A percentile compares a stretch with the other conserved stretches of the same genome.
Evolutionary conservation across 805 yeast genomes (phyloP).

Genomic region (Kazachstania viticola): DNA sequence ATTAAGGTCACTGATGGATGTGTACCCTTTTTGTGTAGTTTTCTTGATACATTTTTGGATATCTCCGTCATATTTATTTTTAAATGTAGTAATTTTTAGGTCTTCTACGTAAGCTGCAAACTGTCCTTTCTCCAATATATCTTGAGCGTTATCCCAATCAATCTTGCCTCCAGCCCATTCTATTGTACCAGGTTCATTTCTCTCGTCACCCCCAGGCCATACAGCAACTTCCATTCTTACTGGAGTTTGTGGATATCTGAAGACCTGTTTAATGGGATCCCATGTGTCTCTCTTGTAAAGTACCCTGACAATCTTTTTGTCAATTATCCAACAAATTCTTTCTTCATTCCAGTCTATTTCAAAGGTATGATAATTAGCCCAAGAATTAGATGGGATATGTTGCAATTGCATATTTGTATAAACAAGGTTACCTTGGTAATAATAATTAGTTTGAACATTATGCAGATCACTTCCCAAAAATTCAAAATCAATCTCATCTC

Average conservation of each 20-base stretch:
- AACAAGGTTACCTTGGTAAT: conserved; percentile 60
- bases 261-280: conserved; percentile 43
- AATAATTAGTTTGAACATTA: conserved; percentile 67
- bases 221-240: conserved; percentile 61
- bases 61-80: conserved; percentile 17
- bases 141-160: conserved; percentile 65
- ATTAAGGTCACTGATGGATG: too few species aligned
- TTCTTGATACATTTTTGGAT: too few species aligned
- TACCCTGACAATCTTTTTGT: conserved; percentile 55
- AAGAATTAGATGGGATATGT: conserved; percentile 35
- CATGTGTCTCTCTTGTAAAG: conserved; percentile 50
- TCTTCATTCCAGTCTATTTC: conserved; percentile 77
- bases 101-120: conserved; percentile 52
- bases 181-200: conserved; percentile 49
- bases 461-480: conserved; percentile 64
- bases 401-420: conserved; percentile 40
- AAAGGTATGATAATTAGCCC: conserved; percentile 59
- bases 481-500: conserved; percentile 89
- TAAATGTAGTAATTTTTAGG: conserved; percentile 53
- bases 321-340: conserved; percentile 56
- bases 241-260: conserved; percentile 64
- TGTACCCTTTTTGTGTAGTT: too few species aligned
- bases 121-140: conserved; percentile 63
- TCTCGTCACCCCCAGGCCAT: conserved; percentile 64
- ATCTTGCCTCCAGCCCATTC: conserved; percentile 85